Evolutionary conservation across 2,329 filamentous ascomycete species (phyloP), one percentile per base, ranked within the genome.

Genomic region (Xylaria sp.): DNA sequence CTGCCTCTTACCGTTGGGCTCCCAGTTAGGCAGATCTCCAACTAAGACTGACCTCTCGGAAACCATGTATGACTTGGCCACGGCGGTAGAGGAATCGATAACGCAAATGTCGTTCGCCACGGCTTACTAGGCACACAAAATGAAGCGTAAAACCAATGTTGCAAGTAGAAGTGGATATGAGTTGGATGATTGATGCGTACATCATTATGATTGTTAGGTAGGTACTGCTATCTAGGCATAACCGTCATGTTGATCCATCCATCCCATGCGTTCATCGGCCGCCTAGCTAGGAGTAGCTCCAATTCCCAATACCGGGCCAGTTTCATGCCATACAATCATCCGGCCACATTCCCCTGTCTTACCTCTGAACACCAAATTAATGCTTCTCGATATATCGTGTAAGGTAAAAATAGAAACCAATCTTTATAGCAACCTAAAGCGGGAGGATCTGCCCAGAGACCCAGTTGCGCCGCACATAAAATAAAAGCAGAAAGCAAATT

Each of bases 1-100:
- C 33, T 12, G n/a, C n/a, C n/a, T n/a, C n/a, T n/a, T n/a, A n/a
- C n/a, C 46, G 60, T 56, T 49, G 56, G 60, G 61, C 61, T 56
- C 17, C 23, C 45, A 60, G 52, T 52, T 47, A 60, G 61, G 61
- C 61, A 60, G 61, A 64, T 46, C 28, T 31, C 28, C 28, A 31
- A 31, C 28, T 9, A 31, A 31, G 28, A 9, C n/a, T n/a, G n/a
- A n/a, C n/a, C n/a, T n/a, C n/a, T n/a, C n/a, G n/a, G n/a, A n/a
- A n/a, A n/a, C n/a, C n/a, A n/a, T n/a, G n/a, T n/a, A n/a, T n/a
- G n/a, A n/a, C n/a, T n/a, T n/a, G n/a, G n/a, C n/a, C n/a, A n/a
- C n/a, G n/a, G n/a, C n/a, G n/a, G n/a, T n/a, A n/a, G n/a, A n/a
- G n/a, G n/a, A 9, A 31, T 5, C 28, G 9, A 31, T 4, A 31